phyloP scores from a whole-genome alignment of 2,329 filamentous ascomycete species.

The Stemphylium vesicarium region DNA sequence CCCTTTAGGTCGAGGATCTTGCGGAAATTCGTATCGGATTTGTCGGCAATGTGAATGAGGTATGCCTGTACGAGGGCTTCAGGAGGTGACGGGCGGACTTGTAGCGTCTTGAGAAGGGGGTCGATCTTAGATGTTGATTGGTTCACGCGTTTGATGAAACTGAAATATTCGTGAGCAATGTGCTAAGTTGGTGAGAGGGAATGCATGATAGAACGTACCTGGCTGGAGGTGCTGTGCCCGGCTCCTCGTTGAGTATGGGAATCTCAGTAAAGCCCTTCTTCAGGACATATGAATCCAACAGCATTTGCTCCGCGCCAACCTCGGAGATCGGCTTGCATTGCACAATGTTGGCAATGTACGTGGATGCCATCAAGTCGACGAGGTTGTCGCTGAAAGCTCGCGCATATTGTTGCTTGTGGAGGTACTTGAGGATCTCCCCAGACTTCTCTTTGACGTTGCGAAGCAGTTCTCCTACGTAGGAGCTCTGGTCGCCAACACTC shows the following conservation, averaged over 20 bases:
- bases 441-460: conserved; percentile 73
- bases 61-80: conserved; percentile 97
- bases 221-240: conserved; percentile 63
- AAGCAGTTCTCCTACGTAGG: conserved; percentile 84
- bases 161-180: conserved; percentile 45
- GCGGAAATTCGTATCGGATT: conserved; percentile 91
- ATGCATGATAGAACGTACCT: conserved; percentile 41
- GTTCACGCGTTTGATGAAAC: conserved; percentile 86
- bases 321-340: conserved; percentile 91
- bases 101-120: conserved; percentile 91
- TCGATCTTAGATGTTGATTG: conserved; percentile 86
- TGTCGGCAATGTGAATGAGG: conserved; percentile 93
- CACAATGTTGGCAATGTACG: conserved; percentile 83
- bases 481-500: conserved; percentile 89
- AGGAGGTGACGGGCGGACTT: conserved; percentile 87
- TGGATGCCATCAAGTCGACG: conserved; percentile 82
- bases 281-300: conserved; percentile 90
- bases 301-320: conserved; percentile 95
- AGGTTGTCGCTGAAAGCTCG: conserved; percentile 94
- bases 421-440: conserved; percentile 74
- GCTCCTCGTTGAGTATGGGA: conserved; percentile 64
- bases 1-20: conserved; percentile 97
- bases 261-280: conserved; percentile 79
- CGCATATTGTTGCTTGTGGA: conserved; percentile 92
- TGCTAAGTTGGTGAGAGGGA: neutral